These are phyloP conservation scores for Eutrema salsugineum DNA, from an alignment of 441 rosid species.

Conservation along the genomic window DNA sequence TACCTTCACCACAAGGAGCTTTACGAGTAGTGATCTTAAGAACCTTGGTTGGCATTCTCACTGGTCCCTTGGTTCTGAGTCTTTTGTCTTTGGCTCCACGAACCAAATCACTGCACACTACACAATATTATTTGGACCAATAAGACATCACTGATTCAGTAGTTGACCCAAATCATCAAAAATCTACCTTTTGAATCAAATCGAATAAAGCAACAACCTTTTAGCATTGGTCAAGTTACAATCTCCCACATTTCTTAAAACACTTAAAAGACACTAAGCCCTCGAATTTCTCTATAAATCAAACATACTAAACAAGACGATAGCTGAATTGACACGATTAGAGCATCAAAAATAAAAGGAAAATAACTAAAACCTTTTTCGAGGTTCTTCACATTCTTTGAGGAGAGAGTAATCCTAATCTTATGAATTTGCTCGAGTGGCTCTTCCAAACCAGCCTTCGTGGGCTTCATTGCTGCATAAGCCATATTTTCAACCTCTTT, in stretches of 20 bases:
- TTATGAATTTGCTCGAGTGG: slow-evolving; percentile 41
- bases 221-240: neutral
- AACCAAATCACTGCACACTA: slow-evolving; percentile 49
- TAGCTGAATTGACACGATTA: neutral
- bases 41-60: slow-evolving; percentile 54
- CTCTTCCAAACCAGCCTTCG: slow-evolving; percentile 51
- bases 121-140: neutral
- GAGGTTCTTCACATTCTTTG: slow-evolving; percentile 48
- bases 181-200: neutral
- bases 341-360: neutral
- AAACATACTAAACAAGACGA: neutral
- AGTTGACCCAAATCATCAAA: neutral
- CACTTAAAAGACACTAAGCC: neutral
- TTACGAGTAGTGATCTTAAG: slow-evolving; percentile 48
- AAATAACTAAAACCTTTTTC: slow-evolving; percentile 36
- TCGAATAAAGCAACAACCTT: neutral
- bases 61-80: slow-evolving; percentile 47
- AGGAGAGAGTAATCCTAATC: slow-evolving; percentile 49
- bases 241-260: neutral
- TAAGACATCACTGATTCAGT: neutral
- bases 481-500: slow-evolving; percentile 29
- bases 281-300: neutral
- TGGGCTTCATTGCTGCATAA: slow-evolving; percentile 43
- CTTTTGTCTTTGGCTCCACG: slow-evolving; percentile 48
- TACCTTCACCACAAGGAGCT: slow-evolving; percentile 63